Evolutionary conservation across 2,329 filamentous ascomycete genomes (phyloP), one percentile per base, ranked within the genome.

Genomic region (Xylaria sp.): DNA sequence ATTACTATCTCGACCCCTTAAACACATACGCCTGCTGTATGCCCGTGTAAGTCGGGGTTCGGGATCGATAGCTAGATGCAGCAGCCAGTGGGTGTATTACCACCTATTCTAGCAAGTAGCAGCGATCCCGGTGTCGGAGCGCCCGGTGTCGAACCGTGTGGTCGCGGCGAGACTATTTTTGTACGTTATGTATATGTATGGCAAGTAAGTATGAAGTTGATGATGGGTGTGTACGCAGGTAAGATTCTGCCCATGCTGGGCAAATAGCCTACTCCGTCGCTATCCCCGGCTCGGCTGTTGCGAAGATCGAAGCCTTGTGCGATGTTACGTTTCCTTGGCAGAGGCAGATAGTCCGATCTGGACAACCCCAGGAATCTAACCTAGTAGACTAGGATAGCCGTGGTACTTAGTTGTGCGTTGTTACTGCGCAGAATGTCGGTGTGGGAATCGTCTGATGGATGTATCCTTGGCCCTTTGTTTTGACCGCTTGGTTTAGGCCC

Each of bases 371-470:
- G 43, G 20, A 46, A 46, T 52, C 13, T 30, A 50, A 30, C 15
- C 46, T 28, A 50, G 5, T 36, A 12, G 34, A 39, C 9, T 48
- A 15, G 48, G 28, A 55, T 12, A 28, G 57, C 20, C 60, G 55
- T 57, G 53, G 23, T 65, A 53, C 61, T 39, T 48, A 3, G 15
- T 30, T 56, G 60, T 39, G 25, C 59, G 9, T 41, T 32, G 34
- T 23, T 39, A 52, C 34, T 5, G 64, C 58, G 34, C 28, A 45
- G 28, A 64, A 65, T 64, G 65, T 64, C 60, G 60, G 65, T 67
- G 65, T 66, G 32, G 13, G 15, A 43, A 63, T 55, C 30, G 48
- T 56, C 57, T 66, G 63, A 66, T 48, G 41, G 23, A 39, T 20
- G 41, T 30, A 45, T 53, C 28, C 46, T 65, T 65, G 12, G 62